These are phyloP conservation scores for Isochrysis galbana DNA, from an alignment of 78 protist species.

Conservation along the genomic window DNA sequence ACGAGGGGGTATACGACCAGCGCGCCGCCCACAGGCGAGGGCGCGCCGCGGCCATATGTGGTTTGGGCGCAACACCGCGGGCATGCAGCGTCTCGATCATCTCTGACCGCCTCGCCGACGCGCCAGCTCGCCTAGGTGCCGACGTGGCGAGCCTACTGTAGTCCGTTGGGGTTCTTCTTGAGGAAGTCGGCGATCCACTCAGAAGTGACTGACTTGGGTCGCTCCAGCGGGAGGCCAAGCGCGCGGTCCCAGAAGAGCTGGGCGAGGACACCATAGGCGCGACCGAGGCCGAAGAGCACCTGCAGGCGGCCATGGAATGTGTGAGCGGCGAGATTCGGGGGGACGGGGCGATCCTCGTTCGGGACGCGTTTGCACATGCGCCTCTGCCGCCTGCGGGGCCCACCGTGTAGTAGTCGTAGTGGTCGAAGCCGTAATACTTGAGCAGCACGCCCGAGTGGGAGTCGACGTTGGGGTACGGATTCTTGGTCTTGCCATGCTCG, in stretches of 20 bases:
- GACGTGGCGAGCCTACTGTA: too few relatives aligned
- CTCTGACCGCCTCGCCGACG: too few relatives aligned
- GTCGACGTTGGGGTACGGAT: conserved; percentile 97
- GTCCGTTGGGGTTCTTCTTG: conserved; percentile 2
- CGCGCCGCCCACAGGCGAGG: too few relatives aligned
- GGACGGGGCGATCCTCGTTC: neutral
- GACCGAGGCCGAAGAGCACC: conserved; percentile 92
- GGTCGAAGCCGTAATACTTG: conserved; percentile 78
- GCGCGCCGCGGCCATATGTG: too few relatives aligned
- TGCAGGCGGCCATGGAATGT: neutral
- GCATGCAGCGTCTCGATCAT: too few relatives aligned
- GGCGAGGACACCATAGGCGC: conserved; percentile 94
- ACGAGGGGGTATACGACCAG: too few relatives aligned
- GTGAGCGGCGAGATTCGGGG: too few relatives aligned
- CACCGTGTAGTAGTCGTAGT: conserved; percentile 84
- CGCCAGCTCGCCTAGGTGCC: too few relatives aligned
- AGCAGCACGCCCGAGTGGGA: conserved; percentile 96
- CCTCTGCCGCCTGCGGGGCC: neutral
- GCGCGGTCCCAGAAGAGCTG: conserved; percentile 89
- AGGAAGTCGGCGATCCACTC: conserved; percentile 63
- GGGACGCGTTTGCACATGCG: neutral
- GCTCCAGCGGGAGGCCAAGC: conserved; percentile 89
- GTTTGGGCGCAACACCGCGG: too few relatives aligned
- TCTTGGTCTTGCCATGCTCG: conserved; percentile 94
- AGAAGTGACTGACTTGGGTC: conserved; percentile 94